A percentile compares a stretch with the other conserved stretches of the same genome.
Evolutionary conservation across 1,284 basidiomycete genomes (phyloP).

Genomic region (Caloboletus inedulis): DNA sequence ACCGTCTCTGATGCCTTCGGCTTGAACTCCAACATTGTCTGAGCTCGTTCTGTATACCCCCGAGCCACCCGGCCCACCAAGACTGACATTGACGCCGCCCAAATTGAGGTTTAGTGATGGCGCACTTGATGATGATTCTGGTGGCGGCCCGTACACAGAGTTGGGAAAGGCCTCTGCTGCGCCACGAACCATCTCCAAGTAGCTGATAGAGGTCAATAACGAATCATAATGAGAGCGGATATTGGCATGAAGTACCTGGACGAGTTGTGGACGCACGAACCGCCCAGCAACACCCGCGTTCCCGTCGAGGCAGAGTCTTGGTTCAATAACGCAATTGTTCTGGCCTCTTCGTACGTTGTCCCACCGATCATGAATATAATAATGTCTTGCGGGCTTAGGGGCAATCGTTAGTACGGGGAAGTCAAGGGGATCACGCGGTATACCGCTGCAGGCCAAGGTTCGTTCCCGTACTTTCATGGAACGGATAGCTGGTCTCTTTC

Average conservation of each 20-base stretch:
- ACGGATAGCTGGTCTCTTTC: conserved; percentile 88
- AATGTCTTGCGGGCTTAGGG: conserved; percentile 83
- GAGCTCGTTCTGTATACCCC: conserved; percentile 80
- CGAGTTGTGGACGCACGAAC: conserved; percentile 92
- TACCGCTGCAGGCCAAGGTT: conserved; percentile 71
- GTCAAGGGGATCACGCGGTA: conserved; percentile 6
- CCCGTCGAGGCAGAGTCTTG: conserved; percentile 65
- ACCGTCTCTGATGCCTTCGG: conserved; percentile 81
- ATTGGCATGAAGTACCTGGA: conserved; percentile 56
- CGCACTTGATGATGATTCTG: conserved; percentile 62
- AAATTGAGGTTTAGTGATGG: conserved; percentile 85
- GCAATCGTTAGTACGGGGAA: neutral
- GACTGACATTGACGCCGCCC: conserved; percentile 85
- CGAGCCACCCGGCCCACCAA: conserved; percentile 79
- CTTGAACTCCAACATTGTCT: conserved; percentile 72
- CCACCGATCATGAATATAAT: conserved; percentile 95
- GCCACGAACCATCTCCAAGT: conserved; percentile 69
- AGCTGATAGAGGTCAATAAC: conserved; percentile 43
- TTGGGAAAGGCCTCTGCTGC: conserved; percentile 59
- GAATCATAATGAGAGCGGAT: neutral
- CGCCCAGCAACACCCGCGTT: conserved; percentile 80
- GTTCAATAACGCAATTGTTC: conserved; percentile 80
- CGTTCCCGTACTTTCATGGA: conserved; percentile 67
- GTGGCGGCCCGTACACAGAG: conserved; percentile 67
- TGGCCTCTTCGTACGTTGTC: conserved; percentile 90